Evolutionary conservation across 148 eudicot species (phyloP).

Genomic region (Bassia scoparia): DNA sequence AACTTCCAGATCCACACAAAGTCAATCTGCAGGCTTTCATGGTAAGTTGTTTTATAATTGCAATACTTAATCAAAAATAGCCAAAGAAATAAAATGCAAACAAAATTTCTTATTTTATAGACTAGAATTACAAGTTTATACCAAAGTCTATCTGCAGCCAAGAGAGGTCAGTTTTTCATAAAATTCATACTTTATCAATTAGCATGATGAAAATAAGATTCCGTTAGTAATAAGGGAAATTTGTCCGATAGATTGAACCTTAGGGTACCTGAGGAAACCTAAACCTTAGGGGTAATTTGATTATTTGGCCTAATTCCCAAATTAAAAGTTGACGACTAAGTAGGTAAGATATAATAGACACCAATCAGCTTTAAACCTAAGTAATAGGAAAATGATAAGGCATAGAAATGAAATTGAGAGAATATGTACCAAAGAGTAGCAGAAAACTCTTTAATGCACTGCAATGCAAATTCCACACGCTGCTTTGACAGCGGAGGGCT

Average conservation of each 20-base stretch:
- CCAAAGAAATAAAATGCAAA: no score
- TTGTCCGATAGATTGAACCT: no score
- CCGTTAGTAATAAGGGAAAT: no score
- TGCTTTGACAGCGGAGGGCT: slow-evolving; percentile 94
- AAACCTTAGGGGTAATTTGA: no score
- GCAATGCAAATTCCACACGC: slow-evolving; percentile 85
- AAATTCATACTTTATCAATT: slow-evolving; percentile 2
- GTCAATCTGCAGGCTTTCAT: no score
- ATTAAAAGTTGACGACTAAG: neutral
- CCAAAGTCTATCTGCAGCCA: slow-evolving; percentile 90
- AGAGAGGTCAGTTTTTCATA: slow-evolving; percentile 8
- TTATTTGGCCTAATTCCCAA: neutral
- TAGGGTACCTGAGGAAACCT: no score
- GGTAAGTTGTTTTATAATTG: no score
- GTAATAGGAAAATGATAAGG: neutral
- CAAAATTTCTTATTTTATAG: no score
- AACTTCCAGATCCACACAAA: slow-evolving; percentile 97
- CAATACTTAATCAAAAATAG: no score
- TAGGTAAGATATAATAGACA: neutral
- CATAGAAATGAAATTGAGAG: neutral
- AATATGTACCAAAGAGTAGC: slow-evolving; percentile 84
- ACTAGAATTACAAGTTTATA: no score
- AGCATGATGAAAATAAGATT: neutral
- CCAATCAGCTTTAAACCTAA: neutral
- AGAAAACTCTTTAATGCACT: slow-evolving; percentile 57